Percentiles rank a stretch among this genome's conserved stretches.
Evolutionary conservation across 768 basidiomycete species (phyloP).

Genomic region (Gelatoporia subvermispora): DNA sequence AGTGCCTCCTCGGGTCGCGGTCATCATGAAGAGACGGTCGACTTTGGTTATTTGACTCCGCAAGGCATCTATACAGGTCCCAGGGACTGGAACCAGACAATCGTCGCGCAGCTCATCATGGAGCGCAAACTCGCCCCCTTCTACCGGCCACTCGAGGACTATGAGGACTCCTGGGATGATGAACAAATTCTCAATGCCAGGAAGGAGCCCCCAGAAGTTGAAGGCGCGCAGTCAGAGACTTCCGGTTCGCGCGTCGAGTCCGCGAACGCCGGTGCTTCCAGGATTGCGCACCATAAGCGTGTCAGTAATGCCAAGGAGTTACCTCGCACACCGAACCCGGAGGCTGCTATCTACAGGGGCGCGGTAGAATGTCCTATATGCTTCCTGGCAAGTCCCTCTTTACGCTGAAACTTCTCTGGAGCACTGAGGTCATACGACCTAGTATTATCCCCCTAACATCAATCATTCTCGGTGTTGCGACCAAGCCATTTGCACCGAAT

Average conservation of each 20-base stretch:
- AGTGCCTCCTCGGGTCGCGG: conserved; percentile 67
- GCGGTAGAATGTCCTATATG: conserved; percentile 97
- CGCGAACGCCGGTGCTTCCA: conserved; percentile 26
- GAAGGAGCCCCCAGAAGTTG: conserved; percentile 55
- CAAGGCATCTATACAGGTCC: conserved; percentile 83
- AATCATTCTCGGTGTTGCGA: conserved; percentile 97
- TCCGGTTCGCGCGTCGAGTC: conserved; percentile 42
- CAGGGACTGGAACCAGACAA: conserved; percentile 84
- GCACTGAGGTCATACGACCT: conserved; percentile 12
- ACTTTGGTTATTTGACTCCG: conserved; percentile 75
- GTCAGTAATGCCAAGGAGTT: conserved; percentile 59
- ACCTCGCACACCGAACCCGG: conserved; percentile 43
- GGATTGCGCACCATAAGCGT: conserved; percentile 48
- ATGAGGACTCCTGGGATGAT: conserved; percentile 83
- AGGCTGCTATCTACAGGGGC: conserved; percentile 77
- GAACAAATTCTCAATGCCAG: conserved; percentile 80
- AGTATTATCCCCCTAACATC: conserved; percentile 98
- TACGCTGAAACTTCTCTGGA: conserved; percentile 12
- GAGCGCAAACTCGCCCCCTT: conserved; percentile 91
- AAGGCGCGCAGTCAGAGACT: conserved; percentile 36
- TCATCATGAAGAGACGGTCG: conserved; percentile 79
- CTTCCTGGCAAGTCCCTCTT: conserved; percentile 69
- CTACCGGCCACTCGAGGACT: conserved; percentile 94
- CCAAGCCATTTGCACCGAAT: conserved; percentile 98
- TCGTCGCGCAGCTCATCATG: conserved; percentile 84